phyloP scores from a whole-genome alignment of 495 filamentous ascomycete species.

The Xylaria castorea region DNA sequence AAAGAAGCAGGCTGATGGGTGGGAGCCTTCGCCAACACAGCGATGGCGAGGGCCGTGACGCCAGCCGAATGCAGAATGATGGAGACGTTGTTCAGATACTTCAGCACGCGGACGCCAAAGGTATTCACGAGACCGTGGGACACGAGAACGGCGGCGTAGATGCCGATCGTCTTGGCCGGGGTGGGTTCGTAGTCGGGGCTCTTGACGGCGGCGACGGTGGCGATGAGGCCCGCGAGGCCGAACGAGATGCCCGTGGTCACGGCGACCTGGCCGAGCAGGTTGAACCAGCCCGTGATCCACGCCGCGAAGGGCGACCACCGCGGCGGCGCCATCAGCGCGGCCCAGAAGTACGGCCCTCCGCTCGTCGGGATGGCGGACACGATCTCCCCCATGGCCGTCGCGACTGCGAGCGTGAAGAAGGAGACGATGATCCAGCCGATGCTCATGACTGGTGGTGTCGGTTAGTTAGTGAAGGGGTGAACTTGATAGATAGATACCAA shows the following conservation, averaged over 20 bases:
- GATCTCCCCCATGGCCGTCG: constrained; percentile 69
- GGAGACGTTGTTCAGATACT: constrained; percentile 62
- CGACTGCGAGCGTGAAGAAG: constrained; percentile 65
- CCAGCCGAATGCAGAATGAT: constrained; percentile 48
- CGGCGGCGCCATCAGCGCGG: constrained; percentile 64
- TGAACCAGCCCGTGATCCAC: constrained; percentile 73
- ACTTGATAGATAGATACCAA: constrained; percentile 1
- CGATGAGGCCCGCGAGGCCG: constrained; percentile 66
- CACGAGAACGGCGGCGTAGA: constrained; percentile 65
- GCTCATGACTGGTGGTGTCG: constrained; percentile 18
- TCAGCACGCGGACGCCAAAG: constrained; percentile 53
- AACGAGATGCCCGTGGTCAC: constrained; percentile 74
- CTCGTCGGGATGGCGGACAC: constrained; percentile 69
- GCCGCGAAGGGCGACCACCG: constrained; percentile 63
- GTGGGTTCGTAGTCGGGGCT: constrained; percentile 56
- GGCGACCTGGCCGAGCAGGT: constrained; percentile 66
- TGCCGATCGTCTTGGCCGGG: constrained; percentile 62
- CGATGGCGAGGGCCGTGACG: constrained; percentile 54
- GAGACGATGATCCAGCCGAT: constrained; percentile 66
- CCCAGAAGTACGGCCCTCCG: constrained; percentile 73
- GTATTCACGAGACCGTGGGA: constrained; percentile 68
- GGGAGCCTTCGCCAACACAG: constrained; percentile 66
- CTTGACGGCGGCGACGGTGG: constrained; percentile 64
- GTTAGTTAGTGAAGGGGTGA: background rate
- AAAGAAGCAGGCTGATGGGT: constrained; percentile 65